Conservation (phyloP, 345 rosid genomes). For the Boechera retrofracta region DNA sequence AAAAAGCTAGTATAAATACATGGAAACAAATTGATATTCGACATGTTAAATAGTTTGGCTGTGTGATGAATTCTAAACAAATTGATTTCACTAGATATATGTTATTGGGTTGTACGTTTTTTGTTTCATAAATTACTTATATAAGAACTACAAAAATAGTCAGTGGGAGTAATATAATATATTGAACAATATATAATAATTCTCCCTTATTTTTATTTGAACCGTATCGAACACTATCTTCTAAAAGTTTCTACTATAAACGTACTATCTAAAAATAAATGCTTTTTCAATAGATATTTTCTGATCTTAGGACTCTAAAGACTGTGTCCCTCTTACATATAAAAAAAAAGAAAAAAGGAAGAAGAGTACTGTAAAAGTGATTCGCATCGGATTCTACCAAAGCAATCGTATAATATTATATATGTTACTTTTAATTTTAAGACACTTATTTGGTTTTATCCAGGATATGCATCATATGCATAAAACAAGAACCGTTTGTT, state of each 20-base stretch:
- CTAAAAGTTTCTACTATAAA: conserved; percentile 19
- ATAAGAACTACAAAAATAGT: conserved; percentile 5
- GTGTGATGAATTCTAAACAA: neutral
- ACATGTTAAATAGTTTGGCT: neutral
- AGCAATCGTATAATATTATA: neutral
- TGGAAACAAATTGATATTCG: neutral
- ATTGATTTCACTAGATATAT: neutral
- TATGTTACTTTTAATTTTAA: neutral
- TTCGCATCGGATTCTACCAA: conserved; percentile 31
- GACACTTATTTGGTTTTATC: neutral
- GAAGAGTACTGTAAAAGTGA: conserved; percentile 13
- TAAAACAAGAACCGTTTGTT: conserved; percentile 11
- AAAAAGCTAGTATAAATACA: neutral
- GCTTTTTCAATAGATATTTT: neutral
- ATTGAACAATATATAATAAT: neutral
- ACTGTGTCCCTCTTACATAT: neutral
- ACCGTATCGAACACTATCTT: conserved; percentile 10
- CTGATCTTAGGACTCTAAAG: neutral
- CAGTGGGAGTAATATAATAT: neutral
- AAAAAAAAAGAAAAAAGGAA: neutral
- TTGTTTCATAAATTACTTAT: neutral
- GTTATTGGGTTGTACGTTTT: neutral
- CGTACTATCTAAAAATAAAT: neutral
- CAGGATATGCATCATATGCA: neutral
- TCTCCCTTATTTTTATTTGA: neutral